Conservation (phyloP, 768 basidiomycete genomes). For the Sporobolomyces phaffii region DNA sequence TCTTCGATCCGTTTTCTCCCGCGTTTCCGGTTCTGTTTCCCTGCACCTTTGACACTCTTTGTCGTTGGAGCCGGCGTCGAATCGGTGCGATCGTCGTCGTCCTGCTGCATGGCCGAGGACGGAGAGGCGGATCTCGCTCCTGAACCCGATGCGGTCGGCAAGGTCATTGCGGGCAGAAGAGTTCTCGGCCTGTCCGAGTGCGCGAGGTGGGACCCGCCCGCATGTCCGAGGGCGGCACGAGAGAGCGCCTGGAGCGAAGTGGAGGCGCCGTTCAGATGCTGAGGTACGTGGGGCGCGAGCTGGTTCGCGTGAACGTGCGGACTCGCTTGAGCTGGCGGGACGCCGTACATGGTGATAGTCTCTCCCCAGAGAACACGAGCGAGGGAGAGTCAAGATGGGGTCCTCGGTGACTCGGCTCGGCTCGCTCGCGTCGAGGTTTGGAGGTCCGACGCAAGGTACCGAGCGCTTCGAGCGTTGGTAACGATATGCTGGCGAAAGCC, state of each 20-base stretch:
- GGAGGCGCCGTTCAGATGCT: too few relatives aligned
- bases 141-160: not conserved
- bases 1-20: constrained; percentile 9
- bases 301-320: too few relatives aligned
- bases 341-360: too few relatives aligned
- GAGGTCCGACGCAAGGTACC: too few relatives aligned
- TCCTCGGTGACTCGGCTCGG: not conserved
- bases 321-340: too few relatives aligned
- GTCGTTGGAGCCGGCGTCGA: too few relatives aligned
- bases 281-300: too few relatives aligned
- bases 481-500: too few relatives aligned
- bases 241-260: constrained; percentile 2
- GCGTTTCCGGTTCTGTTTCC: not conserved
- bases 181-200: not conserved
- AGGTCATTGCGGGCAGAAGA: not conserved
- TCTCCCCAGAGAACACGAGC: too few relatives aligned
- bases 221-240: not conserved
- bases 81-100: not conserved
- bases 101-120: not conserved
- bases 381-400: too few relatives aligned
- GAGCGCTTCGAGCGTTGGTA: too few relatives aligned
- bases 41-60: not conserved
- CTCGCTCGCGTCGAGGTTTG: too few relatives aligned
- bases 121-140: not conserved
- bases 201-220: not conserved